These are phyloP conservation scores for Paecilomyces niveus DNA, from an alignment of 2,329 filamentous ascomycete species.

Conservation along the genomic window DNA sequence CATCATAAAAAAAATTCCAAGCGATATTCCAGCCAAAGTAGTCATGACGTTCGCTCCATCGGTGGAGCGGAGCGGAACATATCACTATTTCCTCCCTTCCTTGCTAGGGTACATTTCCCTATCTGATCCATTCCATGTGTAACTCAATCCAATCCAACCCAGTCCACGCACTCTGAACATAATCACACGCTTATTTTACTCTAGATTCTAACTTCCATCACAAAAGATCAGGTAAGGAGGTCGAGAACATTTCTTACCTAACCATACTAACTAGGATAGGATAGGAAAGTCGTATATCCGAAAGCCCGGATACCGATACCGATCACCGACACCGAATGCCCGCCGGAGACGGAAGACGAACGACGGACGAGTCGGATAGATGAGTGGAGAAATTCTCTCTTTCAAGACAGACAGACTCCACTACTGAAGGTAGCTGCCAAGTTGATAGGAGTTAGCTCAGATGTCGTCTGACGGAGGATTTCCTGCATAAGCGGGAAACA, in stretches of 20 bases:
- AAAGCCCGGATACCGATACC: no score
- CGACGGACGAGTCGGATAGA: not conserved
- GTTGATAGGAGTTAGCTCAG: no score
- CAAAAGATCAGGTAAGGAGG: no score
- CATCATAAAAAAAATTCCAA: not conserved
- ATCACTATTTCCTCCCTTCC: not conserved
- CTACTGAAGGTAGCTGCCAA: no score
- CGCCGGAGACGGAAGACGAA: not conserved
- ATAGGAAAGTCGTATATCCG: not conserved
- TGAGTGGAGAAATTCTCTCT: not conserved
- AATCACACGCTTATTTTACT: no score
- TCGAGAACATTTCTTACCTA: no score
- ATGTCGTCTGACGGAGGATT: no score
- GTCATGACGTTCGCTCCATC: not conserved
- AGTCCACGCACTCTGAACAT: no score
- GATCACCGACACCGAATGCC: not conserved
- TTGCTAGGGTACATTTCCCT: no score
- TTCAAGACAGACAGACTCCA: slow-evolving; percentile 1
- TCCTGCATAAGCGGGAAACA: not conserved
- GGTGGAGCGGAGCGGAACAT: not conserved
- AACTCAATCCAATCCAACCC: no score
- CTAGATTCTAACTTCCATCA: no score
- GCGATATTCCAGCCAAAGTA: not conserved
- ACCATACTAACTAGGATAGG: not conserved
- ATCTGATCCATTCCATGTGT: no score